Conservation (phyloP, 2,329 filamentous ascomycete genomes). For the Colletotrichum chrysophilum region DNA sequence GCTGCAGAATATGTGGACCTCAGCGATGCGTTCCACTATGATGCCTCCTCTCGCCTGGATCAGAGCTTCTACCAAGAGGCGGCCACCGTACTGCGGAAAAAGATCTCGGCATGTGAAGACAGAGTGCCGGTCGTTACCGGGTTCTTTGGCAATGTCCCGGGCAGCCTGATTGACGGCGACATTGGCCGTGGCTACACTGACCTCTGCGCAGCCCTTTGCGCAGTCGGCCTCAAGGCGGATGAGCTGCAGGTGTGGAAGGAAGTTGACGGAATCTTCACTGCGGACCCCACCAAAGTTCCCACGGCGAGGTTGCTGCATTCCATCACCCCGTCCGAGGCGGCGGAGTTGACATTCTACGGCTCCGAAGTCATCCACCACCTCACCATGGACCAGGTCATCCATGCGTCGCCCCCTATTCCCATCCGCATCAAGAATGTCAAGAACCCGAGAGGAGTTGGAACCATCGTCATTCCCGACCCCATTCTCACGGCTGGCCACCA, state of each 20-base stretch:
- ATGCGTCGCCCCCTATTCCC: conserved; percentile 77
- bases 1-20: conserved; percentile 91
- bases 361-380: conserved; percentile 98
- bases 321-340: conserved; percentile 93
- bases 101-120: conserved; percentile 68
- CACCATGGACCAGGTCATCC: conserved; percentile 96
- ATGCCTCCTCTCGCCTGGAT: conserved; percentile 64
- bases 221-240: conserved; percentile 83
- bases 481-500: conserved; percentile 59
- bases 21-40: conserved; percentile 78
- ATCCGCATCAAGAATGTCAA: conserved; percentile 94
- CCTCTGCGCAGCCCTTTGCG: conserved; percentile 88
- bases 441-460: conserved; percentile 80
- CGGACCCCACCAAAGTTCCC: conserved; percentile 87
- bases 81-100: conserved; percentile 64
- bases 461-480: conserved; percentile 81
- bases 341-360: conserved; percentile 92
- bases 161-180: conserved; percentile 84
- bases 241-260: conserved; percentile 99
- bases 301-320: conserved; percentile 87
- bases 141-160: conserved; percentile 93
- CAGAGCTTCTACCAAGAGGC: conserved; percentile 73
- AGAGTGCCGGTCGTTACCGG: conserved; percentile 84
- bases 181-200: conserved; percentile 97
- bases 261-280: conserved; percentile 90